Percentiles rank a stretch among this genome's conserved stretches.
phyloP scores from a whole-genome alignment of 2,329 filamentous ascomycete species.

The Aspergillus pseudoviridinutans region DNA sequence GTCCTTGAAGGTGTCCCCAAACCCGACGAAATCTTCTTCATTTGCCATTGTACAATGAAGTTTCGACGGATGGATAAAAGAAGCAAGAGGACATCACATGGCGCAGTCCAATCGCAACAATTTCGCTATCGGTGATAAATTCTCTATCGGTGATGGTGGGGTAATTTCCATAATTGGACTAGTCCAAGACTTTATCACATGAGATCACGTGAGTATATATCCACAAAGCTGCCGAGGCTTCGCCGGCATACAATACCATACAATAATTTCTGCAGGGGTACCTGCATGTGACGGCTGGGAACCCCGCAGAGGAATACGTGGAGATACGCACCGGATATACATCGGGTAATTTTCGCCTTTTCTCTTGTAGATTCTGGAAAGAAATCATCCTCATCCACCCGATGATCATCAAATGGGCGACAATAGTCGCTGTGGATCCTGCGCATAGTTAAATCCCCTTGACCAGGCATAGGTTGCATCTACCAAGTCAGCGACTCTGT shows the following conservation, averaged over 20 bases:
- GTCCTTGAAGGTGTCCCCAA: constrained; percentile 66
- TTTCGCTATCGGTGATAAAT: not conserved
- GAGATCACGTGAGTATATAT: constrained; percentile 3
- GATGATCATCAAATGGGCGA: not conserved
- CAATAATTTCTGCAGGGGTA: constrained; percentile 5
- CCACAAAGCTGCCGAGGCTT: constrained; percentile 7
- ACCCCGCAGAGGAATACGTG: constrained; percentile 1
- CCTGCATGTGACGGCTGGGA: constrained; percentile 1
- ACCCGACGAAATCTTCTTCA: constrained; percentile 31
- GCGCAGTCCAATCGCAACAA: not conserved
- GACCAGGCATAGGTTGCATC: not conserved
- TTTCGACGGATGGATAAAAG: not conserved
- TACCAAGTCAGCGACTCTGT: not conserved
- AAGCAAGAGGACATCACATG: not conserved
- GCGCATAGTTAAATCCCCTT: not conserved
- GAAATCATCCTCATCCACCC: not conserved
- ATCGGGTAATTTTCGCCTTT: constrained; percentile 17
- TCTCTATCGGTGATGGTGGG: constrained; percentile 1
- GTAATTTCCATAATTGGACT: constrained; percentile 3
- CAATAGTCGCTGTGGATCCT: not conserved
- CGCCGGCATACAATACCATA: not conserved
- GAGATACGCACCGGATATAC: constrained; percentile 11
- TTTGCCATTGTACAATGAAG: constrained; percentile 19
- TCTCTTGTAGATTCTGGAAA: not conserved
- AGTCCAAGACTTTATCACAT: constrained; percentile 2